These are phyloP conservation scores for Blepharisma undulans DNA, from an alignment of 169 alveolate species.

Conservation along the genomic window DNA sequence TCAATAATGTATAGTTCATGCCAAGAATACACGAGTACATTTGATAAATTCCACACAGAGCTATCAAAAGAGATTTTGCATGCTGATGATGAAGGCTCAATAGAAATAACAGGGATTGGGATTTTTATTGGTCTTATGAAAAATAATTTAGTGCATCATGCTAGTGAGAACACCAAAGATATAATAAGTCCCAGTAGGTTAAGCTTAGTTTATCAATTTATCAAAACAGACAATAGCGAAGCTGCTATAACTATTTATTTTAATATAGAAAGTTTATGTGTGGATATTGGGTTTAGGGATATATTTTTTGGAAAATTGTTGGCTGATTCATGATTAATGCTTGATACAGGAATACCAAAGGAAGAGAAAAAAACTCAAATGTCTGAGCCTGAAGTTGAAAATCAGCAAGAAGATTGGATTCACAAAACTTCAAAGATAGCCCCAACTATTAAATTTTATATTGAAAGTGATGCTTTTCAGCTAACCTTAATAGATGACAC, in stretches of 20 bases:
- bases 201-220: not conserved
- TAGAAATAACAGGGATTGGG: constrained; percentile 6
- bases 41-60: not conserved
- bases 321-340: not conserved
- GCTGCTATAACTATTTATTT: not conserved
- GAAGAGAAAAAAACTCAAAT: no score
- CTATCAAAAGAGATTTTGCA: not conserved
- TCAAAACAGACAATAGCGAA: not conserved
- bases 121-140: not conserved
- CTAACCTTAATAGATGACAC: constrained; percentile 36
- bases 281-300: constrained; percentile 15
- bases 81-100: not conserved
- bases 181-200: not conserved
- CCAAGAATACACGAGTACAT: not conserved
- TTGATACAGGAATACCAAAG: not conserved
- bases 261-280: not conserved
- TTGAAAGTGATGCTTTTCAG: constrained; percentile 8
- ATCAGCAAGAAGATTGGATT: not conserved
- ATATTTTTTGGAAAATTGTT: not conserved
- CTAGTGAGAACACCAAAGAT: not conserved
- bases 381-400: no score
- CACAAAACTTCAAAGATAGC: not conserved
- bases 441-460: not conserved
- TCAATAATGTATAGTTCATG: not conserved
- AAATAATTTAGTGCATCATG: not conserved